Evolutionary conservation across 2,329 filamentous ascomycete genomes (phyloP).

Genomic region (Fusarium udum): DNA sequence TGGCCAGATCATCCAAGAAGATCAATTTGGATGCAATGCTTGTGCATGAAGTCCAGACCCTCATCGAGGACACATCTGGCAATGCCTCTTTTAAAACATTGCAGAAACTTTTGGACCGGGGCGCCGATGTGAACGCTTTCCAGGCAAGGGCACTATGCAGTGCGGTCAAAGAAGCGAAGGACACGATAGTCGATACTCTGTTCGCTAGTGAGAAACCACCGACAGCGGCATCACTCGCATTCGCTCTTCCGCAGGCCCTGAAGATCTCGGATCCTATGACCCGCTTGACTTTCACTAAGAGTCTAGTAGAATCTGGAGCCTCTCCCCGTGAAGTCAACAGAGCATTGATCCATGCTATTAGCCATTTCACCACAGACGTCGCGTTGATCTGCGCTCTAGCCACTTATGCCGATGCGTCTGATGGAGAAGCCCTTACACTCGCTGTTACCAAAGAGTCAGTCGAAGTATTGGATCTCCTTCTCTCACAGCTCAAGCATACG

Average conservation of each 20-base stretch:
- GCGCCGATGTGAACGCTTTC: slow-evolving; percentile 64
- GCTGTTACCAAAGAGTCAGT: slow-evolving; percentile 57
- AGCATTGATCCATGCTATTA: slow-evolving; percentile 62
- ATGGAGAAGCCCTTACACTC: slow-evolving; percentile 59
- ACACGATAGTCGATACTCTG: slow-evolving; percentile 59
- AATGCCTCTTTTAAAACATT: slow-evolving; percentile 56
- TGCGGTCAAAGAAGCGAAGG: slow-evolving; percentile 58
- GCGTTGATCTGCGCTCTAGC: slow-evolving; percentile 58
- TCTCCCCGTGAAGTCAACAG: slow-evolving; percentile 59
- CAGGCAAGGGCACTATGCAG: slow-evolving; percentile 61
- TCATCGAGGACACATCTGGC: slow-evolving; percentile 51
- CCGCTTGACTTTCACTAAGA: slow-evolving; percentile 60
- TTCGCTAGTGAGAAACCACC: slow-evolving; percentile 52
- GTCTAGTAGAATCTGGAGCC: slow-evolving; percentile 60
- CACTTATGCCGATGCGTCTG: slow-evolving; percentile 57
- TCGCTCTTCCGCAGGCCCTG: slow-evolving; percentile 62
- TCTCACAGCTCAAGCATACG: slow-evolving; percentile 51
- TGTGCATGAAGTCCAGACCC: slow-evolving; percentile 59
- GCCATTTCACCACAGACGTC: slow-evolving; percentile 58
- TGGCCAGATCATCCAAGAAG: slow-evolving; percentile 55
- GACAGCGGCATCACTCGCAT: slow-evolving; percentile 55
- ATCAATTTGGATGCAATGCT: slow-evolving; percentile 58
- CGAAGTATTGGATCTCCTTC: slow-evolving; percentile 58
- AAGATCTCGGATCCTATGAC: slow-evolving; percentile 61
- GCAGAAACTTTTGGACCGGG: slow-evolving; percentile 58